These are phyloP conservation scores for Aspergillus neotritici DNA, from an alignment of 2,329 filamentous ascomycete genomes.

Conservation along the genomic window DNA sequence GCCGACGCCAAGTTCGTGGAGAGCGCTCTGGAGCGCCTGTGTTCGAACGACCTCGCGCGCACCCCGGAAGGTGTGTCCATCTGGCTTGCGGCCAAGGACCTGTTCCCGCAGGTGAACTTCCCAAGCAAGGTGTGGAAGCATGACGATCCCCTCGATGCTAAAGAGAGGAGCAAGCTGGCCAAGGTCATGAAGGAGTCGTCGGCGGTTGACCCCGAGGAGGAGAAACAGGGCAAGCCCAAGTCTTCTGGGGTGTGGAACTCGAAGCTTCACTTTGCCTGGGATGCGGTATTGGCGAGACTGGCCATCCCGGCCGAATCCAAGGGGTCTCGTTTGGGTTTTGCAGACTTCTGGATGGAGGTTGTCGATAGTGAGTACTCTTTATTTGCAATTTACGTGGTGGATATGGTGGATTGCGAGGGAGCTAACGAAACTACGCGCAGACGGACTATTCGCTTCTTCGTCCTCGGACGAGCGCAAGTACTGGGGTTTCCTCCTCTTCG, in stretches of 20 bases:
- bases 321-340: constrained; percentile 48
- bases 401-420: no score
- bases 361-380: constrained; percentile 66
- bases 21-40: constrained; percentile 57
- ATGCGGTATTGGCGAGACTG: constrained; percentile 59
- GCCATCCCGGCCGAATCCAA: constrained; percentile 27
- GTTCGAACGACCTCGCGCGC: constrained; percentile 62
- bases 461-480: constrained; percentile 86
- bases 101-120: constrained; percentile 59
- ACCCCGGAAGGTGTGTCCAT: constrained; percentile 85
- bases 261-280: constrained; percentile 84
- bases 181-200: constrained; percentile 69
- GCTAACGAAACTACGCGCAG: constrained; percentile 42
- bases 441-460: constrained; percentile 73
- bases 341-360: constrained; percentile 76
- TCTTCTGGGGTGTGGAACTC: constrained; percentile 68
- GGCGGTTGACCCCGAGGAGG: constrained; percentile 23
- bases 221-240: constrained; percentile 27
- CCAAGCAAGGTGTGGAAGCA: constrained; percentile 67
- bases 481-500: constrained; percentile 83
- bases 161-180: constrained; percentile 63
- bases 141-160: constrained; percentile 64
- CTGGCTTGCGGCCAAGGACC: constrained; percentile 67
- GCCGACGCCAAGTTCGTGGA: constrained; percentile 49
- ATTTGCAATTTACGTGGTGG: not conserved